Evolutionary conservation across 805 yeast species (phyloP).

Genomic region (Lipomyces lipofer): DNA sequence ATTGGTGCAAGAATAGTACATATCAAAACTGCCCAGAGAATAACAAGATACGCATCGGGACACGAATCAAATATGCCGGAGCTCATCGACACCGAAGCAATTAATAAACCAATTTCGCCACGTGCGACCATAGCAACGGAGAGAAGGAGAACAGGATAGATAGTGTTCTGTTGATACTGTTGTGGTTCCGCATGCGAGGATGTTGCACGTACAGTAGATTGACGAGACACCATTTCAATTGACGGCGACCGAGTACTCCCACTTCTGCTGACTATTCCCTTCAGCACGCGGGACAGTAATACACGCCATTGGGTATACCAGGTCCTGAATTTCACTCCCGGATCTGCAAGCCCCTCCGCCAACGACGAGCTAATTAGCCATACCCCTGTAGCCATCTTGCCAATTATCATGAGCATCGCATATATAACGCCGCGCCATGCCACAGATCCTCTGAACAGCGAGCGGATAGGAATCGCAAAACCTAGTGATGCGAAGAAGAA

Average conservation of each 20-base stretch:
- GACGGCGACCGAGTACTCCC: neutral
- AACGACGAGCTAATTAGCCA: conserved; percentile 22
- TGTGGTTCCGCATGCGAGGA: neutral
- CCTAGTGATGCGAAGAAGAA: conserved; percentile 29
- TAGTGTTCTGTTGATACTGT: neutral
- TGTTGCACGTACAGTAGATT: too few species aligned
- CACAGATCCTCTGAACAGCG: conserved; percentile 22
- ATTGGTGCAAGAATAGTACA: conserved; percentile 16
- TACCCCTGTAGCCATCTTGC: conserved; percentile 20
- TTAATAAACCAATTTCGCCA: conserved; percentile 28
- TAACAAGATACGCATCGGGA: conserved; percentile 8
- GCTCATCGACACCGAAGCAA: conserved; percentile 23
- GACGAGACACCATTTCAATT: neutral
- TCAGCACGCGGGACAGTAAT: too few species aligned
- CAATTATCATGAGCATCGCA: conserved; percentile 20
- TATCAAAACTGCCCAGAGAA: conserved; percentile 12
- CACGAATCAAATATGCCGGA: conserved; percentile 17
- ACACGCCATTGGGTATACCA: neutral
- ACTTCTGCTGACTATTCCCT: neutral
- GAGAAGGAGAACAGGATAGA: conserved; percentile 20
- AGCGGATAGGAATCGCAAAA: conserved; percentile 25
- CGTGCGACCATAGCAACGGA: conserved; percentile 27
- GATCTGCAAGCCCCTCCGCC: too few species aligned
- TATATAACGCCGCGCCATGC: conserved; percentile 25
- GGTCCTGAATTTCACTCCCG: neutral